A percentile compares a stretch with the other conserved stretches of the same genome.
Conservation (phyloP, 768 basidiomycete genomes). For the Tricholoma sp. region DNA sequence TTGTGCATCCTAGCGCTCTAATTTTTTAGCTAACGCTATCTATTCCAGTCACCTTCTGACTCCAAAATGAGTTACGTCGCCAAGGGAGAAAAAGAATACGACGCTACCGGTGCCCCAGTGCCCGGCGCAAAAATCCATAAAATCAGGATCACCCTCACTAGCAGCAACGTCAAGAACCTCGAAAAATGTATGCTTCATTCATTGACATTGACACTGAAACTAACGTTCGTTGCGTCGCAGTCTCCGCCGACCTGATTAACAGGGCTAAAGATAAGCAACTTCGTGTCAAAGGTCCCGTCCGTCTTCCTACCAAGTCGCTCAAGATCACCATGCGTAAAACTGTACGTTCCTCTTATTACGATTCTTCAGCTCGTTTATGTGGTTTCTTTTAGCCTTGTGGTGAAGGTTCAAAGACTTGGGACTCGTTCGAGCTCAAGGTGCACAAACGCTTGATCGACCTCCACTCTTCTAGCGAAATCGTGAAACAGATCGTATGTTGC, state of each 20-base stretch:
- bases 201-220: not conserved
- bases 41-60: conserved; percentile 74
- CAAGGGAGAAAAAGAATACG: conserved; percentile 98
- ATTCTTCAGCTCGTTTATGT: not conserved
- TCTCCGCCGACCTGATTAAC: conserved; percentile 95
- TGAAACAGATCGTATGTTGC: conserved; percentile 96
- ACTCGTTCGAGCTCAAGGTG: conserved; percentile 97
- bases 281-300: conserved; percentile 97
- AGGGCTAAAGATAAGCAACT: conserved; percentile 99
- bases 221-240: conserved; percentile 33
- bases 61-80: conserved; percentile 97
- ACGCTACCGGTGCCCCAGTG: conserved; percentile 82
- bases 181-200: conserved; percentile 78
- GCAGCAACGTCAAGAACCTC: conserved; percentile 95
- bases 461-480: conserved; percentile 97
- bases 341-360: conserved; percentile 40
- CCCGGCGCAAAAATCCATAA: conserved; percentile 94
- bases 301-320: conserved; percentile 97
- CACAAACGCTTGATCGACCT: conserved; percentile 99
- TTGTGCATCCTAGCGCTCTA: conserved; percentile 12
- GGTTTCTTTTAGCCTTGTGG: conserved; percentile 77
- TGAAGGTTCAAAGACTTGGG: conserved; percentile 99
- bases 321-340: conserved; percentile 99
- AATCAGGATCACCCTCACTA: conserved; percentile 98
- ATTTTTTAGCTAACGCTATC: conserved; percentile 4